Evolutionary conservation across 2,329 filamentous ascomycete species (phyloP).

Genomic region (Hypomyces rosellus): DNA sequence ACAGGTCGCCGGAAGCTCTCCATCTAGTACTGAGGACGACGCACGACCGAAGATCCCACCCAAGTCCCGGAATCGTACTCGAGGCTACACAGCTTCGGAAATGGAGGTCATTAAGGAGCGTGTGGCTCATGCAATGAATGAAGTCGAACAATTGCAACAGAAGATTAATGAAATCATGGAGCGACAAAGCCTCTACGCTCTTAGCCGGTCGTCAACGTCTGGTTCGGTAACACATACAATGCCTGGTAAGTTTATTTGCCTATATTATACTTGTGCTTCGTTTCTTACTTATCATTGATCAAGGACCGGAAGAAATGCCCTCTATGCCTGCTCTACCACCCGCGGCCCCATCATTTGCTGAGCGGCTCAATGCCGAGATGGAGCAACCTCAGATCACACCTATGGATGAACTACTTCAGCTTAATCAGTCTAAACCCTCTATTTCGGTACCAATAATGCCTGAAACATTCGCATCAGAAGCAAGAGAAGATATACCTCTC

Average conservation of each 20-base stretch:
- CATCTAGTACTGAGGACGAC: constrained; percentile 19
- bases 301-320: constrained; percentile 47
- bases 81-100: constrained; percentile 40
- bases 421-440: constrained; percentile 23
- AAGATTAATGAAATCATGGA: constrained; percentile 56
- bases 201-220: constrained; percentile 47
- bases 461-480: constrained; percentile 21
- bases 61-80: constrained; percentile 33
- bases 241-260: constrained; percentile 23
- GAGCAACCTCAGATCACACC: constrained; percentile 30
- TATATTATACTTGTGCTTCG: background rate
- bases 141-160: constrained; percentile 52
- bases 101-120: constrained; percentile 48
- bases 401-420: constrained; percentile 28
- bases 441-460: constrained; percentile 22
- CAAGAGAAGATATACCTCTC: constrained; percentile 24
- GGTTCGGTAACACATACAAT: constrained; percentile 32
- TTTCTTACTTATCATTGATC: constrained; percentile 6
- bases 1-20: constrained; percentile 23
- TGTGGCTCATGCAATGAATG: constrained; percentile 51
- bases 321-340: constrained; percentile 52
- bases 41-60: constrained; percentile 33
- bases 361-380: constrained; percentile 44
- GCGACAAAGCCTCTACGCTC: constrained; percentile 51
- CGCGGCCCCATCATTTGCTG: constrained; percentile 50